Evolutionary conservation across 2,329 filamentous ascomycete genomes (phyloP), one percentile per base, ranked within the genome.

Genomic region (Fusarium sp.): DNA sequence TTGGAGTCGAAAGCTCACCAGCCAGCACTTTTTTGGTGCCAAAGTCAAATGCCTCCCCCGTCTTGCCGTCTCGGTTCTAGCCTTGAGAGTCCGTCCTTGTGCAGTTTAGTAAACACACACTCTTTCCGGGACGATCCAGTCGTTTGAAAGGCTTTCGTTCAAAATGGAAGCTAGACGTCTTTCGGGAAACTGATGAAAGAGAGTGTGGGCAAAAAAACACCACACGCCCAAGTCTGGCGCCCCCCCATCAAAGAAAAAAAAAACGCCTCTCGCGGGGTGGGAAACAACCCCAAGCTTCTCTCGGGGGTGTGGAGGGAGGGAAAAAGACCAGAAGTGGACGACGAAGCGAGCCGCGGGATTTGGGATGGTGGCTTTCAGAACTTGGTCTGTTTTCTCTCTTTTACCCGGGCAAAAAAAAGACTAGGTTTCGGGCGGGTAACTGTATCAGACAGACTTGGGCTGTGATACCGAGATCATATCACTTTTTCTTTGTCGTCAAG

Each of bases 31-130:
- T 9, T 69, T 62, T 45, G 45, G 64, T 31, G 42, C 57, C 50
- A 64, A 72, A 74, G 71, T 66, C 64, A 74, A 74, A 72, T 74
- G 64, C 71, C 71, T 74, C 61, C 62, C 62, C 71, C 71, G 71
- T 71, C 67, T 29, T 74, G 47, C 68, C 64, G 64, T 69, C 64
- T 72, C 61, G 31, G 64, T 47, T 70, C 59, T 50, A 60, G 66
- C 42, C 50, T 54, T n/a, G 18, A 18, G 24, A 42, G 57, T 27
- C 58, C 42, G 57, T 27, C 58, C 62, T 58, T 40, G 20, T 47
- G 22, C 29, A 70, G 50, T 50, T 66, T 59, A 52, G 45, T 52
- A 52, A 52, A 29, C 45, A 52, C 22, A 18, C 24, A 31, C 29
- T 31, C 29, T 31, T 52, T 71, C 57, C 35, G 40, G 63, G 62